Percentiles rank a stretch among this genome's conserved stretches.
Evolutionary conservation across 202 grass and related monocot species (phyloP).

Genomic region (Zizania palustris): DNA sequence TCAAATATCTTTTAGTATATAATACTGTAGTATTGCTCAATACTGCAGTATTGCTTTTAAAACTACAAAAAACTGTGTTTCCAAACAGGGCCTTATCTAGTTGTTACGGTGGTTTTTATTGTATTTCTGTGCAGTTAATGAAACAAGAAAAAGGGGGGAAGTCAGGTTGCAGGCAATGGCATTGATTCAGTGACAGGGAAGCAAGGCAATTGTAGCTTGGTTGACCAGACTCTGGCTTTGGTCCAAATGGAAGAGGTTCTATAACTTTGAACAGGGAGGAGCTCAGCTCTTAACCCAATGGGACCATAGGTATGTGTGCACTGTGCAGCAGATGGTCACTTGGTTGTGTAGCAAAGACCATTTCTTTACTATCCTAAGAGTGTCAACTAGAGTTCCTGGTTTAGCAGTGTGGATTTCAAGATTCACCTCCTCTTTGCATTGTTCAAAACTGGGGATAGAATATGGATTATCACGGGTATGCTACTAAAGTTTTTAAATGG

Average conservation of each 20-base stretch:
- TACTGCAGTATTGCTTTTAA: no score
- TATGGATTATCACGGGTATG: no score
- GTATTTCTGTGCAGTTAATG: slow-evolving; percentile 10
- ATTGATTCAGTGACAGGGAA: slow-evolving; percentile 44
- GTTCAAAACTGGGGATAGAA: no score
- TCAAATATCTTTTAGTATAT: no score
- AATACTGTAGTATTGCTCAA: no score
- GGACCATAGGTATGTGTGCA: slow-evolving; percentile 38
- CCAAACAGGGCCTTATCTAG: no score
- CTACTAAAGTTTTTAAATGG: no score
- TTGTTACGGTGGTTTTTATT: slow-evolving; percentile 10
- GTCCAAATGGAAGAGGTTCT: slow-evolving; percentile 28
- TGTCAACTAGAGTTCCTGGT: not conserved
- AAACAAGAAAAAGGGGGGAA: not conserved
- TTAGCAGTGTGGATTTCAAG: not conserved
- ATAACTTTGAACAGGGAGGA: not conserved
- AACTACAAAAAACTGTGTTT: no score
- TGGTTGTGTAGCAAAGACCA: not conserved
- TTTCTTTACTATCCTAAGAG: slow-evolving; percentile 13
- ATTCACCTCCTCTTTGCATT: no score
- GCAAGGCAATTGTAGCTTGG: slow-evolving; percentile 20
- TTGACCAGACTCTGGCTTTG: slow-evolving; percentile 54
- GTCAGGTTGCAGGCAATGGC: slow-evolving; percentile 9
- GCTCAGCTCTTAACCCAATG: slow-evolving; percentile 27
- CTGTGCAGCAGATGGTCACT: not conserved